Percentiles rank a stretch among this genome's conserved stretches.
These are phyloP conservation scores for Heliamphora exappendiculata DNA, from an alignment of 148 eudicot genomes.

Conservation along the genomic window DNA sequence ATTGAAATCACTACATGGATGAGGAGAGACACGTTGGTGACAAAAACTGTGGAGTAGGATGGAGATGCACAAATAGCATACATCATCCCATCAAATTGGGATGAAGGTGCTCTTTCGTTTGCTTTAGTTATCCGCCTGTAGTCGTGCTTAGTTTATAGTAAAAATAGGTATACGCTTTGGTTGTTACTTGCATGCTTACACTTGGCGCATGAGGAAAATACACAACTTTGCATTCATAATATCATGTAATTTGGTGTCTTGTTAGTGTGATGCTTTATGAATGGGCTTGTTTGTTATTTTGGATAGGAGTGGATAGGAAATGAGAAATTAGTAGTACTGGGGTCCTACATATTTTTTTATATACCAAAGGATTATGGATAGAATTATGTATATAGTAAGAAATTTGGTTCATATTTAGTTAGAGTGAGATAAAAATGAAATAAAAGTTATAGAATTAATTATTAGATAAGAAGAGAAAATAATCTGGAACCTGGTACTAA, in stretches of 20 bases:
- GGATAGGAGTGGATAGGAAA: too few relatives aligned
- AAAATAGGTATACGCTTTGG: neutral
- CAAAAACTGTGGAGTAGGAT: neutral
- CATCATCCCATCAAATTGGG: neutral
- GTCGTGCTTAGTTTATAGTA: neutral
- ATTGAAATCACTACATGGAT: neutral
- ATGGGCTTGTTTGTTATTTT: too few relatives aligned
- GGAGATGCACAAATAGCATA: neutral
- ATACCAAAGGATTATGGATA: too few relatives aligned
- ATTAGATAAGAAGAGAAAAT: too few relatives aligned
- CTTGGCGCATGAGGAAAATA: neutral
- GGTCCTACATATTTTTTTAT: too few relatives aligned
- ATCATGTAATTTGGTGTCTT: neutral
- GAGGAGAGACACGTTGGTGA: neutral
- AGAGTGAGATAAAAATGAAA: too few relatives aligned
- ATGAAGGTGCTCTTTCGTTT: neutral
- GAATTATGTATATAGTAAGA: too few relatives aligned
- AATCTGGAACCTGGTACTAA: too few relatives aligned
- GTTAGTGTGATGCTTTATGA: too few relatives aligned
- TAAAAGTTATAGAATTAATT: too few relatives aligned
- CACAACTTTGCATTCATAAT: neutral
- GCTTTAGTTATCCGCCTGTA: slow-evolving; percentile 1
- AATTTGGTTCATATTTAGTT: too few relatives aligned
- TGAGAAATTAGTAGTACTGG: too few relatives aligned
- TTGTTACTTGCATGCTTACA: neutral